These are phyloP conservation scores for Candida anglica DNA, from an alignment of 805 yeast genomes.

Conservation along the genomic window DNA sequence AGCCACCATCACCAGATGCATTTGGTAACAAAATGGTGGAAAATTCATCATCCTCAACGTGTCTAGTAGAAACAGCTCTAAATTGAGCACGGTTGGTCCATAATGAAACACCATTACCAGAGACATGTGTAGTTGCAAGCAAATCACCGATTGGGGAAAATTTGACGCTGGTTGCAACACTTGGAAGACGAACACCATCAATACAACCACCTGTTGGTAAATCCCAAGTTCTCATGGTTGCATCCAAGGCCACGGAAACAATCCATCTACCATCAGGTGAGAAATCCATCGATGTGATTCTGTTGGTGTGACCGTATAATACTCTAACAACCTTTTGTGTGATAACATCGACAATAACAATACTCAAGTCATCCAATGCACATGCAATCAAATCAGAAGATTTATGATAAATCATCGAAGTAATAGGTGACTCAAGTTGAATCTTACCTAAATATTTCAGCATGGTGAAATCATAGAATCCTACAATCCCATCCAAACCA, in stretches of 20 bases:
- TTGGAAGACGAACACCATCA: constrained; percentile 77
- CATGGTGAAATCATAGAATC: constrained; percentile 79
- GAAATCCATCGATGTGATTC: constrained; percentile 84
- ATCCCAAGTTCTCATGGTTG: constrained; percentile 94
- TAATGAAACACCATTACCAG: constrained; percentile 81
- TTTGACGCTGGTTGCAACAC: constrained; percentile 75
- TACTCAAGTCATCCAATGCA: constrained; percentile 80
- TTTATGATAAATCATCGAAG: constrained; percentile 71
- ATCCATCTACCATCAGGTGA: constrained; percentile 96
- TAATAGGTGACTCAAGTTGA: constrained; percentile 71
- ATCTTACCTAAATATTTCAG: constrained; percentile 65
- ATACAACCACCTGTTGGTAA: constrained; percentile 95
- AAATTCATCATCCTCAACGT: constrained; percentile 73
- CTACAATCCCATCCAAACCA: constrained; percentile 86
- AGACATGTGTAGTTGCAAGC: constrained; percentile 88
- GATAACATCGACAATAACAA: constrained; percentile 75
- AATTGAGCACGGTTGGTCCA: constrained; percentile 94
- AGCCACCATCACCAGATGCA: constrained; percentile 73
- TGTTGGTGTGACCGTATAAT: constrained; percentile 83
- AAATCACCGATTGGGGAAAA: constrained; percentile 87
- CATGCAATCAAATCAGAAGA: constrained; percentile 82
- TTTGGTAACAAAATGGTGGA: constrained; percentile 63
- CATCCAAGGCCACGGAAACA: constrained; percentile 75
- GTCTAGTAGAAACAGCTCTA: constrained; percentile 68
- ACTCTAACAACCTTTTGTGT: constrained; percentile 84